Evolutionary conservation across 139 green algal species (phyloP).

Genomic region (Chlorella sorokiniana): DNA sequence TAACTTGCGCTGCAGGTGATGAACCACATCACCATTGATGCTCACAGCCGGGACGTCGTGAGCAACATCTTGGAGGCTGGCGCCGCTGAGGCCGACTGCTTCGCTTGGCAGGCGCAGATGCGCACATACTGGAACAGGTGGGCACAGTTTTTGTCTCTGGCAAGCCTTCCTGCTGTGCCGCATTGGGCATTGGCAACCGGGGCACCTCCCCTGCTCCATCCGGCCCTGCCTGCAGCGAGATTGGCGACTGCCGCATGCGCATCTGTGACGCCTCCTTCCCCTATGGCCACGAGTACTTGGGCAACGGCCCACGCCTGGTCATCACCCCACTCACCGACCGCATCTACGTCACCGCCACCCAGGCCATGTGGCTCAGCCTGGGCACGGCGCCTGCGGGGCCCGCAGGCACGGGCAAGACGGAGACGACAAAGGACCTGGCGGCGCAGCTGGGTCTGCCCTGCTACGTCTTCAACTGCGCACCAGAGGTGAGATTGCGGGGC

Average conservation of each 20-base stretch:
- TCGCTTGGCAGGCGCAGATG: constrained; percentile 90
- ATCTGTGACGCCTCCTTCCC: constrained; percentile 88
- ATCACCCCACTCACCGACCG: constrained; percentile 92
- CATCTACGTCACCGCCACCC: constrained; percentile 93
- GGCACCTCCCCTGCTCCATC: background rate
- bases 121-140: constrained; percentile 81
- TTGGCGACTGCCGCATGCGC: constrained; percentile 74
- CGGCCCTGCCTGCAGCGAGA: background rate
- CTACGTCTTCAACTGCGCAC: constrained; percentile 94
- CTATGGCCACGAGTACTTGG: constrained; percentile 90
- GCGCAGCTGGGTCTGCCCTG: constrained; percentile 79
- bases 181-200: background rate
- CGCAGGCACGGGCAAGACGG: constrained; percentile 90
- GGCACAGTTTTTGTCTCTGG: constrained; percentile 12
- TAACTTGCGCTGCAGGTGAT: constrained; percentile 63
- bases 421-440: constrained; percentile 88
- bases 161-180: background rate
- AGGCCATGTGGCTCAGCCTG: constrained; percentile 84
- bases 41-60: constrained; percentile 88
- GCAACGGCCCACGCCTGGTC: constrained; percentile 88
- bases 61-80: constrained; percentile 79
- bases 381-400: constrained; percentile 82
- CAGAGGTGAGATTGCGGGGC: constrained; percentile 72
- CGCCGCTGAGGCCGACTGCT: constrained; percentile 74
- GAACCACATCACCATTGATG: constrained; percentile 84